These are phyloP conservation scores for Hypoxylon sp. DNA, from an alignment of 2,329 filamentous ascomycete species.

Conservation along the genomic window DNA sequence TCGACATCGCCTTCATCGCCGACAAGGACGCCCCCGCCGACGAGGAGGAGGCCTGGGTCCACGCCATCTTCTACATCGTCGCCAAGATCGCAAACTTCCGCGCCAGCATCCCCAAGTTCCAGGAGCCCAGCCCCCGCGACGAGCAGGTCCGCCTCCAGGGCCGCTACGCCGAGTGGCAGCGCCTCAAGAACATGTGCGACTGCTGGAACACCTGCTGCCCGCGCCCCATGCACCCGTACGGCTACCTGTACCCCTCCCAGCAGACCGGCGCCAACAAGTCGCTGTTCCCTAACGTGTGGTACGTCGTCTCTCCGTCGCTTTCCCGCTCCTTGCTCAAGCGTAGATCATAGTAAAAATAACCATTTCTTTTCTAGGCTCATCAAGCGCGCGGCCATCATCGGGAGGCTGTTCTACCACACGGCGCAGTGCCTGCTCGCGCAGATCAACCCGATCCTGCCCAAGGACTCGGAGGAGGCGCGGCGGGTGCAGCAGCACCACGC, in stretches of 20 bases:
- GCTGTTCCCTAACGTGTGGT: slow-evolving; percentile 87
- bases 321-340: neutral
- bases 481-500: slow-evolving; percentile 76
- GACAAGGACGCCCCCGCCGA: slow-evolving; percentile 54
- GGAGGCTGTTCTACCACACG: slow-evolving; percentile 88
- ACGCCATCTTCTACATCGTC: slow-evolving; percentile 87
- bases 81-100: slow-evolving; percentile 89
- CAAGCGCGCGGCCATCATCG: slow-evolving; percentile 81
- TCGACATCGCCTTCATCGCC: slow-evolving; percentile 74
- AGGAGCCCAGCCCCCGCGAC: slow-evolving; percentile 65
- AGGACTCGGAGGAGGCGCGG: slow-evolving; percentile 71
- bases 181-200: slow-evolving; percentile 82
- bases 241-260: slow-evolving; percentile 74
- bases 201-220: slow-evolving; percentile 82
- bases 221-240: slow-evolving; percentile 85
- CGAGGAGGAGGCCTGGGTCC: slow-evolving; percentile 84
- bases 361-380: slow-evolving; percentile 71
- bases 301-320: slow-evolving; percentile 44
- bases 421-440: slow-evolving; percentile 82
- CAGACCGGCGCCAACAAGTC: slow-evolving; percentile 63
- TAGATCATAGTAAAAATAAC: slow-evolving; percentile 1
- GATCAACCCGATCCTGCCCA: slow-evolving; percentile 73
- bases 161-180: slow-evolving; percentile 78
- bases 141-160: slow-evolving; percentile 70
- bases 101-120: slow-evolving; percentile 69